These are phyloP conservation scores for Fusarium denticulatum DNA, from an alignment of 2,329 filamentous ascomycete genomes.

Conservation along the genomic window DNA sequence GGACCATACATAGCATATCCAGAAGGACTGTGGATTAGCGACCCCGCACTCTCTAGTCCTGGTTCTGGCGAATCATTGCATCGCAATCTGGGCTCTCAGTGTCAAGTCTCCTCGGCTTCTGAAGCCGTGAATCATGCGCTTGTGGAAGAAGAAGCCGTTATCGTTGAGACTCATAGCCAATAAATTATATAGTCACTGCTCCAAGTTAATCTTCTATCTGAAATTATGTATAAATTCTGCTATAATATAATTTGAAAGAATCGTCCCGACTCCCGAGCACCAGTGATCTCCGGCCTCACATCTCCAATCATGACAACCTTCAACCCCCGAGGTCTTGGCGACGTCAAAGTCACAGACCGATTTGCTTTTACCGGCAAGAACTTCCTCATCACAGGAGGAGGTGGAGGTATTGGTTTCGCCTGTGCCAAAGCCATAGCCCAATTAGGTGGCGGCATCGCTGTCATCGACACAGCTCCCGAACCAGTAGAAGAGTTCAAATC, in stretches of 20 bases:
- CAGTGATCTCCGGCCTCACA: accelerated
- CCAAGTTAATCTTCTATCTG: not conserved
- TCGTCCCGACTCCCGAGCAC: not conserved
- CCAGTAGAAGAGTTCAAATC: not conserved
- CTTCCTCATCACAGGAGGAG: not conserved
- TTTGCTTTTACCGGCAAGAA: not conserved
- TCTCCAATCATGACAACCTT: not conserved
- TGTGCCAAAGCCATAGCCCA: not conserved
- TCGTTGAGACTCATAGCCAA: not conserved
- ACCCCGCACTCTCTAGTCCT: not conserved
- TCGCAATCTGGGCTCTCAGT: not conserved
- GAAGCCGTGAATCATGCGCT: not conserved
- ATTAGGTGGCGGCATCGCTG: not conserved
- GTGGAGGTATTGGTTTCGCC: not conserved
- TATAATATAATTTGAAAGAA: not conserved
- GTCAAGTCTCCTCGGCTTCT: not conserved
- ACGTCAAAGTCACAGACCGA: not conserved
- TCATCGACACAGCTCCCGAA: not conserved
- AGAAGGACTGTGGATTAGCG: not conserved
- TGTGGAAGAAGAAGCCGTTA: not conserved
- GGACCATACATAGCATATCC: too few relatives aligned
- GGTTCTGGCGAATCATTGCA: not conserved
- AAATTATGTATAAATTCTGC: accelerated
- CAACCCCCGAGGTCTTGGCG: not conserved
- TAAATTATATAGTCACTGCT: not conserved